Evolutionary conservation across 1,139 yeast genomes (phyloP).

Genomic region (Suzukiozyma palmioleophila): DNA sequence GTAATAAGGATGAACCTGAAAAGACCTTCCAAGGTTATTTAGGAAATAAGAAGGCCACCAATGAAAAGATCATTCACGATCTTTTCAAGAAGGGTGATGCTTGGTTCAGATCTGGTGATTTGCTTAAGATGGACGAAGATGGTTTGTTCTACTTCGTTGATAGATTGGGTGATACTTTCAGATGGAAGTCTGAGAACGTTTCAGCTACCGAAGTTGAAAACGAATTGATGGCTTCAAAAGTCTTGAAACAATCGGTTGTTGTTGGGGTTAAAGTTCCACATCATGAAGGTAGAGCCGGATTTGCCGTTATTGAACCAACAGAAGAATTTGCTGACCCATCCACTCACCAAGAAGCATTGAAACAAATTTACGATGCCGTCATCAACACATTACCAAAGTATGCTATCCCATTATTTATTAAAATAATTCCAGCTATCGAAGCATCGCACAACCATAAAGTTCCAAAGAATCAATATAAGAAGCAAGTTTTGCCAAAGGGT

Average conservation of each 20-base stretch:
- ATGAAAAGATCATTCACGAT: conserved; percentile 64
- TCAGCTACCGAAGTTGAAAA: conserved; percentile 92
- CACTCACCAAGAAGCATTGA: conserved; percentile 26
- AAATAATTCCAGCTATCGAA: conserved; percentile 58
- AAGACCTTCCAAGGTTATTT: conserved; percentile 87
- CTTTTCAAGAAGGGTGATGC: conserved; percentile 88
- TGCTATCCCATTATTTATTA: conserved; percentile 82
- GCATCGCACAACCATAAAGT: conserved; percentile 84
- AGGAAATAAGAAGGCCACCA: conserved; percentile 76
- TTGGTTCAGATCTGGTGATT: conserved; percentile 86
- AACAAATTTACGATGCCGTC: conserved; percentile 31
- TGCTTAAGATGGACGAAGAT: conserved; percentile 63
- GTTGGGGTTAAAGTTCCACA: conserved; percentile 86
- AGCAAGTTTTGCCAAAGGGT: conserved; percentile 75
- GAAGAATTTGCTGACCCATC: conserved; percentile 24
- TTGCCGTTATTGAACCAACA: conserved; percentile 64
- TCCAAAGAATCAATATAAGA: conserved; percentile 70
- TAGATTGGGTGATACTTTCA: conserved; percentile 90
- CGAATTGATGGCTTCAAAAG: conserved; percentile 51
- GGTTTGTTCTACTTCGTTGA: conserved; percentile 83
- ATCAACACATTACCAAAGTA: conserved; percentile 65
- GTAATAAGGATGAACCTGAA: conserved; percentile 58
- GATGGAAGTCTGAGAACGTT: conserved; percentile 97
- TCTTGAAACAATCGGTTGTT: conserved; percentile 68
- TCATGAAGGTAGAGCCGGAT: conserved; percentile 95